These are phyloP conservation scores for Cordyceps sp. DNA, from an alignment of 2,329 filamentous ascomycete species.

Conservation along the genomic window DNA sequence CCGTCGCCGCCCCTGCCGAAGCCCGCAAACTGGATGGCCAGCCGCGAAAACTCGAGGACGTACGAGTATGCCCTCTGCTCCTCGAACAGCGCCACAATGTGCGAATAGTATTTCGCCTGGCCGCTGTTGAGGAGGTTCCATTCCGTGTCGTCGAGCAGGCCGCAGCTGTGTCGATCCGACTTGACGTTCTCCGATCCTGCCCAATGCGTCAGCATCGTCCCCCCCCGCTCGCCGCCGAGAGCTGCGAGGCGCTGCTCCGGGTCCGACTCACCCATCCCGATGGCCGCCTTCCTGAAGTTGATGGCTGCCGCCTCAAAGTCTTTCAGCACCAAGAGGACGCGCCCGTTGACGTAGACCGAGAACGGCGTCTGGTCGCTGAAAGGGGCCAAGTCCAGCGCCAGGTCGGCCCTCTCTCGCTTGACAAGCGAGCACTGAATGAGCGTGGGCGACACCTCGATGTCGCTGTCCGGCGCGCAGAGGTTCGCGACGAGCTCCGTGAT, in stretches of 20 bases:
- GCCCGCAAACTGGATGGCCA: conserved; percentile 50
- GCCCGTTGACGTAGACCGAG: conserved; percentile 70
- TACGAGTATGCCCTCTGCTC: conserved; percentile 59
- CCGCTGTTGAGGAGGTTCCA: conserved; percentile 54
- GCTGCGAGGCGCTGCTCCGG: too few species aligned
- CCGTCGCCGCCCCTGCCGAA: conserved; percentile 11
- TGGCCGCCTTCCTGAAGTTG: conserved; percentile 69
- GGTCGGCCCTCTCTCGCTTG: conserved; percentile 40
- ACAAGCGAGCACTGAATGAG: conserved; percentile 46
- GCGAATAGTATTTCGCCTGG: conserved; percentile 69
- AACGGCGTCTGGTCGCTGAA: conserved; percentile 42
- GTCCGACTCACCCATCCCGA: conserved; percentile 61
- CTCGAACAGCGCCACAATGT: conserved; percentile 73
- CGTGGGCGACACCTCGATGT: conserved; percentile 45
- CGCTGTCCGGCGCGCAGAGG: conserved; percentile 46
- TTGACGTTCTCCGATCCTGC: conserved; percentile 29
- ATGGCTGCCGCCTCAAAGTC: conserved; percentile 58
- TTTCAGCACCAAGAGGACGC: conserved; percentile 56
- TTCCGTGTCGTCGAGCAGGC: conserved; percentile 61
- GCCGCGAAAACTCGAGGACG: conserved; percentile 67
- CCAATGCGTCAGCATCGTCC: background rate
- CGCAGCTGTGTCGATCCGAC: conserved; percentile 37
- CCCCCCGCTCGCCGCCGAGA: conserved; percentile 1
- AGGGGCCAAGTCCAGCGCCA: conserved; percentile 38
- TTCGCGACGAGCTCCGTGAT: conserved; percentile 53